phyloP scores from a whole-genome alignment of 1,139 yeast genomes.

The Geotrichum klebahnii region DNA sequence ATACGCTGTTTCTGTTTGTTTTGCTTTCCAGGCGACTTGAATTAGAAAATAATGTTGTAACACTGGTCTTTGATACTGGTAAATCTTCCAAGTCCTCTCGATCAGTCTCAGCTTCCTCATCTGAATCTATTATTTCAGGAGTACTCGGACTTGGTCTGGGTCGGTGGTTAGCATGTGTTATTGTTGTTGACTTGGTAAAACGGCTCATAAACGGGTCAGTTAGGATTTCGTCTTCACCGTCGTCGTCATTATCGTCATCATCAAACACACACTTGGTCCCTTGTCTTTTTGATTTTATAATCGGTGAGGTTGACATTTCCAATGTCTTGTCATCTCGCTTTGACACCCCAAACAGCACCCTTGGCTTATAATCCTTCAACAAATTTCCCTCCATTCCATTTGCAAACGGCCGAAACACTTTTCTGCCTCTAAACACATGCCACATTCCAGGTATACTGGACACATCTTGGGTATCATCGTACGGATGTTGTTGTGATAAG shows the following conservation, averaged over 20 bases:
- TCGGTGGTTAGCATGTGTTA: not conserved
- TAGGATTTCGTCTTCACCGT: not conserved
- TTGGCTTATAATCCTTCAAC: conserved; percentile 13
- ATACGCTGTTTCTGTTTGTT: too few relatives aligned
- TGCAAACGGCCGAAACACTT: conserved; percentile 39
- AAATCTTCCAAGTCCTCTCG: too few relatives aligned
- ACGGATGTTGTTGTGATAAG: not conserved
- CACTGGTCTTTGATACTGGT: too few relatives aligned
- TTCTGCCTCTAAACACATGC: conserved; percentile 42
- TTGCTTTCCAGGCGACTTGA: too few relatives aligned
- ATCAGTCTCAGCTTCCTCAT: conserved; percentile 5
- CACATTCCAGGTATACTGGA: conserved; percentile 36
- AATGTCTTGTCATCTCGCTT: conserved; percentile 16
- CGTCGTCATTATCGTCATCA: not conserved
- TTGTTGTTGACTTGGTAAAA: too few relatives aligned
- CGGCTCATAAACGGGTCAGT: not conserved
- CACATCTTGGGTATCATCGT: conserved; percentile 2
- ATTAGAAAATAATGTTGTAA: too few relatives aligned
- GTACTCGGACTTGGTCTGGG: conserved; percentile 1
- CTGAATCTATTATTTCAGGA: conserved; percentile 10
- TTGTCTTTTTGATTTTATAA: conserved; percentile 2
- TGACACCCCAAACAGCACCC: conserved; percentile 24
- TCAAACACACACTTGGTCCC: not conserved
- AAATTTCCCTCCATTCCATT: conserved; percentile 22
- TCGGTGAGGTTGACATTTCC: conserved; percentile 10